Evolutionary conservation across 495 filamentous ascomycete genomes (phyloP), one percentile per base, ranked within the genome.

Genomic region (Baudoinia panamericana): DNA sequence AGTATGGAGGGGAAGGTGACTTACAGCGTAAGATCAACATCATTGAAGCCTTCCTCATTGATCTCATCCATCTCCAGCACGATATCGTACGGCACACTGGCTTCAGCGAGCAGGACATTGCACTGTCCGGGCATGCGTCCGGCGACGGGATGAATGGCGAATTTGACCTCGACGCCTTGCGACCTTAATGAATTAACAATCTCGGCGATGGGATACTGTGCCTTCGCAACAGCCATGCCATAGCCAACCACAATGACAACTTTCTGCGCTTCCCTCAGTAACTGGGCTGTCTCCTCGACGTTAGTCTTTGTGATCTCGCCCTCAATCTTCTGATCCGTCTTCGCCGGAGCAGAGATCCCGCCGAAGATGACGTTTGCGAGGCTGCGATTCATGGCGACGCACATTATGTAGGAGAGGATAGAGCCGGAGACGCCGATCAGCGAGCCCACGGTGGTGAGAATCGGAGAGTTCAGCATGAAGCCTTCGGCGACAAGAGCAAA

Each of bases 51-150:
- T 56, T 86, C 82, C 35, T 88, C 82, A 59, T 88, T 88, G 61
- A 88, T 86, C 59, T 88, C 82, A 56, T 86, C 82, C 82, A 86
- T 86, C 62, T 88, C 82, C 13, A 84, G 65, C 24, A 86, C 80
- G 34, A 84, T 85, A 51, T 87, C 82, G 53, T 88, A 88, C 4
- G 80, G 80, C 22, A 88, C 82, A 19, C 71, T 76, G 1, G 82
- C 82, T 53, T 88, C 82, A 2, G 82, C 82, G 5, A 86, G 70
- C 7, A 88, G 64, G 6, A 88, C 82, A 51, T 88, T 88, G 61
- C 81, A 86, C 55, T 88, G 82, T 2, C 82, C 82, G 0, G 82
- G 82, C 82, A 88, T 88, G 19, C 82, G 70, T 28, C 82, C 82
- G 0, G 82, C 81, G 17, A 86, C 80, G 0, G 81, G 81, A 52